phyloP scores from a whole-genome alignment of 1,139 yeast genomes.

The Wickerhamomyces sp. region DNA sequence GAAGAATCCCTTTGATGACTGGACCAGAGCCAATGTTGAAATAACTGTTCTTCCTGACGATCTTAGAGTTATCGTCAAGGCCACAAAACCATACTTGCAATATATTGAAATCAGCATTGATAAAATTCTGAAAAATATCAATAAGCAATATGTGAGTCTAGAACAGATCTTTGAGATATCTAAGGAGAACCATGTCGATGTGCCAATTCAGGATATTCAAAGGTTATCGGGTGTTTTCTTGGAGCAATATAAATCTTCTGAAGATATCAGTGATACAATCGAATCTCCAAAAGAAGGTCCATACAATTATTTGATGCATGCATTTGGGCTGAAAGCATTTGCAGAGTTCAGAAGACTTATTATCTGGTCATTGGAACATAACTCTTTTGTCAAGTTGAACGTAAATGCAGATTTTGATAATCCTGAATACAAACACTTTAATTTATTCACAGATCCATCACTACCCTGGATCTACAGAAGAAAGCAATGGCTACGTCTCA shows the following conservation, averaged over 20 bases:
- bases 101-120: constrained; percentile 33
- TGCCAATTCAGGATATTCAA: constrained; percentile 22
- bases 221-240: constrained; percentile 20
- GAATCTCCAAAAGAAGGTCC: constrained; percentile 3
- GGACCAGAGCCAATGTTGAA: constrained; percentile 36
- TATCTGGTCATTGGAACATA: constrained; percentile 22
- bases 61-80: constrained; percentile 27
- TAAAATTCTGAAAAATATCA: constrained; percentile 34
- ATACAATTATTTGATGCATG: constrained; percentile 13
- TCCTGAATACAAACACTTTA: constrained; percentile 8
- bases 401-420: constrained; percentile 10
- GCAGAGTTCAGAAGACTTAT: constrained; percentile 19
- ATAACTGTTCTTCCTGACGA: constrained; percentile 33
- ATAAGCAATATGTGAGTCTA: constrained; percentile 30
- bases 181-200: constrained; percentile 2
- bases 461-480: constrained; percentile 23
- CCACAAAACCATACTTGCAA: constrained; percentile 27
- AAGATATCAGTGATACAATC: no score
- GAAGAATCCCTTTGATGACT: constrained; percentile 32
- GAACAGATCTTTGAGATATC: constrained; percentile 16
- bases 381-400: constrained; percentile 15
- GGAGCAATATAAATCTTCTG: constrained; percentile 3
- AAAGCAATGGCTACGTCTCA: constrained; percentile 18
- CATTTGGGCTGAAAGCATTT: constrained; percentile 16
- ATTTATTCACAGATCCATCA: constrained; percentile 11